Conservation (phyloP, 2,329 filamentous ascomycete species). For the Ophiostoma tasmaniense region DNA sequence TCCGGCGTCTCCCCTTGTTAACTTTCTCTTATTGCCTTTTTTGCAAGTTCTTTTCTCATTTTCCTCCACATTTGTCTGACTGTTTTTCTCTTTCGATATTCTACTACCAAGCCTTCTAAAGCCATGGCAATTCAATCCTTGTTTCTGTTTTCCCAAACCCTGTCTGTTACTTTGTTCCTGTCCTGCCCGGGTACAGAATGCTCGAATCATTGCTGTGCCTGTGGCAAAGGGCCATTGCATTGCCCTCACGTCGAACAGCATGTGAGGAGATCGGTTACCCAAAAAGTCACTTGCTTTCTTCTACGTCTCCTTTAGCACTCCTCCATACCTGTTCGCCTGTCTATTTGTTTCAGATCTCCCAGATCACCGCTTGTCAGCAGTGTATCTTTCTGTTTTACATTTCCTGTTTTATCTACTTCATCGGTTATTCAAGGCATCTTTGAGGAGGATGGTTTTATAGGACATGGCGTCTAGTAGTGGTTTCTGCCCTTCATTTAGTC, state of each 20-base stretch:
- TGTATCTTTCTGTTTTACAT: slow-evolving; percentile 19
- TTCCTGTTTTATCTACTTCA: neutral
- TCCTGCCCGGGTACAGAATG: neutral
- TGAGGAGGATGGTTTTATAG: neutral
- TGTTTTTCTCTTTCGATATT: neutral
- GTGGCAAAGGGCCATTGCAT: neutral
- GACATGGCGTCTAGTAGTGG: neutral
- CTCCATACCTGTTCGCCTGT: neutral
- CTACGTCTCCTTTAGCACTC: neutral
- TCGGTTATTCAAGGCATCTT: neutral
- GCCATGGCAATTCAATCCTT: neutral
- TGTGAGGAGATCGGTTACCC: neutral
- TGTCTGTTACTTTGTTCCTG: neutral
- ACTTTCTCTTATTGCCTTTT: neutral
- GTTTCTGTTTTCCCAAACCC: neutral
- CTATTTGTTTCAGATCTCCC: slow-evolving; percentile 1
- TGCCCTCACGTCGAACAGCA: neutral
- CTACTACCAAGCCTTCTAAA: neutral
- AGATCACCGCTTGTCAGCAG: neutral
- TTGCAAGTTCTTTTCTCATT: neutral
- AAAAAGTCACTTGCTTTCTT: neutral
- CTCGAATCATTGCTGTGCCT: neutral
- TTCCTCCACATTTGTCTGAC: neutral
- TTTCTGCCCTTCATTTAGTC: neutral
- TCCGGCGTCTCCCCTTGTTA: neutral